Percentiles rank a stretch among this genome's conserved stretches.
Conservation (phyloP, 345 rosid genomes). For the Rhodomyrtus tomentosa region DNA sequence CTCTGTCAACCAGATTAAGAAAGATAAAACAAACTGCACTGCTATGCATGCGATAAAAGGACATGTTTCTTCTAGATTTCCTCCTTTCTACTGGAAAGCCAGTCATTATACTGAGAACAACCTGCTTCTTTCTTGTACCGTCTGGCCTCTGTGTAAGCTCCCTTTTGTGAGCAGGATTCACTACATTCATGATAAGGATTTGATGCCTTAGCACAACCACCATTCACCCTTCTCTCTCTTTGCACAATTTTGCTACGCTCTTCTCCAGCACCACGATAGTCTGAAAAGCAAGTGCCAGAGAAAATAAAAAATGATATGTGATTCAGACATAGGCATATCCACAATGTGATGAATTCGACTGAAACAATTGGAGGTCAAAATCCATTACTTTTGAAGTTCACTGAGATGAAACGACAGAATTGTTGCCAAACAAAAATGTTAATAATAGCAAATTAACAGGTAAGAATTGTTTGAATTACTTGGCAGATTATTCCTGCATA, state of each 20-base stretch:
- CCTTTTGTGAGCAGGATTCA: constrained; percentile 29
- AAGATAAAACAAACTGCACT: neutral
- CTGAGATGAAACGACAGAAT: neutral
- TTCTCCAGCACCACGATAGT: neutral
- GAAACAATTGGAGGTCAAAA: neutral
- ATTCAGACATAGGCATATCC: neutral
- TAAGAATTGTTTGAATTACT: neutral
- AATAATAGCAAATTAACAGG: neutral
- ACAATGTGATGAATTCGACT: neutral
- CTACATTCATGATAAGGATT: constrained; percentile 51
- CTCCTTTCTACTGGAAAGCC: neutral
- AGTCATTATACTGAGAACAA: constrained; percentile 5
- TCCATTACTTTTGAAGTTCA: neutral
- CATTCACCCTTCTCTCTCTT: constrained; percentile 16
- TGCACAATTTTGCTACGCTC: neutral
- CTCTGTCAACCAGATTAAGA: neutral
- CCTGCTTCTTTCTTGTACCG: constrained; percentile 34
- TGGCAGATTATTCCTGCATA: neutral
- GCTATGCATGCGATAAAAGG: neutral
- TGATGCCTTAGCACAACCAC: constrained; percentile 24
- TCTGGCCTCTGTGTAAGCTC: constrained; percentile 8
- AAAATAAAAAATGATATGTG: neutral
- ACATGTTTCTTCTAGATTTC: neutral
- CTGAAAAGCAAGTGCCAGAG: neutral
- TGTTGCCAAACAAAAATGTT: neutral